A percentile compares a stretch with the other conserved stretches of the same genome.
phyloP scores from a whole-genome alignment of 108 stramenopile species.

The Pelagomonas calceolata region DNA sequence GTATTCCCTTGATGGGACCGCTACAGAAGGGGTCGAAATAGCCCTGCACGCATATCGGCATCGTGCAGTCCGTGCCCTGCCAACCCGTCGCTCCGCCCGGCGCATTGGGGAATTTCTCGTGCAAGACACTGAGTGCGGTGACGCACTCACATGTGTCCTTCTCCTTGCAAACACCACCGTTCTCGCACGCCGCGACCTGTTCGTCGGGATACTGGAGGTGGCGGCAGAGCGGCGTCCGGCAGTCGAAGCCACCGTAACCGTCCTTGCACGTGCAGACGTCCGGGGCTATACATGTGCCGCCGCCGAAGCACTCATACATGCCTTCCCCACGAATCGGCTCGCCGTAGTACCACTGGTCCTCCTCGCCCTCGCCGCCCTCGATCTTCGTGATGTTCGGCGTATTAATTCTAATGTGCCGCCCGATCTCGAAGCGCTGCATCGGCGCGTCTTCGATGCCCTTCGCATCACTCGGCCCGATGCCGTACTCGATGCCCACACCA shows the following conservation, averaged over 20 bases:
- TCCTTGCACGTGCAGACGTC: conserved; percentile 58
- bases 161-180: conserved; percentile 52
- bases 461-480: too few relatives aligned
- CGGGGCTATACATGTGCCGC: conserved; percentile 54
- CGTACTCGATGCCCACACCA: conserved; percentile 28
- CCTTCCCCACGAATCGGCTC: conserved; percentile 53
- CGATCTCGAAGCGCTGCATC: conserved; percentile 21
- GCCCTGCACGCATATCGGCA: conserved; percentile 68
- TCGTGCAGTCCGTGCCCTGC: conserved; percentile 62
- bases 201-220: conserved; percentile 43
- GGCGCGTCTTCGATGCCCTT: too few relatives aligned
- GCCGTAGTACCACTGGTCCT: conserved; percentile 39
- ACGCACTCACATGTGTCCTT: conserved; percentile 62
- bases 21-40: conserved; percentile 63
- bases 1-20: too few relatives aligned
- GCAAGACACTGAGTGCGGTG: conserved; percentile 37
- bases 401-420: conserved; percentile 60
- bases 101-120: conserved; percentile 41
- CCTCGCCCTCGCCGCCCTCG: conserved; percentile 14
- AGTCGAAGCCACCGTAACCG: conserved; percentile 77
- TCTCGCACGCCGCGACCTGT: conserved; percentile 43
- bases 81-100: conserved; percentile 57
- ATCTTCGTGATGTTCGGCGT: conserved; percentile 47
- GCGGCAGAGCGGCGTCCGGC: conserved; percentile 65
- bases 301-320: conserved; percentile 66